phyloP scores from a whole-genome alignment of 768 basidiomycete genomes.

The Agrocybe pediades region DNA sequence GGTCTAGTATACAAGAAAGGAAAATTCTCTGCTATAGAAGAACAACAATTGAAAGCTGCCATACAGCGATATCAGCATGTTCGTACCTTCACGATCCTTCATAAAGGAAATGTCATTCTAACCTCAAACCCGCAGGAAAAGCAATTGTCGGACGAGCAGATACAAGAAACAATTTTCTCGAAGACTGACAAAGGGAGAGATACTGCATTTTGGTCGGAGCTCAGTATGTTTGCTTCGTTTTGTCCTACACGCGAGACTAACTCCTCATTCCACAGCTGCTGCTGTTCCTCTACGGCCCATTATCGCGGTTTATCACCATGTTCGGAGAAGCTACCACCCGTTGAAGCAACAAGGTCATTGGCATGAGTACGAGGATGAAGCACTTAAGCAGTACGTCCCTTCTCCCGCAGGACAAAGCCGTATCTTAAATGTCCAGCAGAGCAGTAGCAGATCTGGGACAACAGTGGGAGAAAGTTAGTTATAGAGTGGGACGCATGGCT shows the following conservation, averaged over 20 bases:
- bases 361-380: slow-evolving; percentile 63
- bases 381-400: slow-evolving; percentile 57
- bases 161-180: slow-evolving; percentile 69
- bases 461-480: slow-evolving; percentile 80
- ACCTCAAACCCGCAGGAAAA: slow-evolving; percentile 39
- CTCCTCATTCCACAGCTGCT: slow-evolving; percentile 44
- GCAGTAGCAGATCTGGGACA: slow-evolving; percentile 72
- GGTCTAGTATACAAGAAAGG: slow-evolving; percentile 88
- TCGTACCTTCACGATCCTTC: slow-evolving; percentile 27
- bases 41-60: slow-evolving; percentile 61
- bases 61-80: slow-evolving; percentile 66
- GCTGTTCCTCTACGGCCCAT: slow-evolving; percentile 78
- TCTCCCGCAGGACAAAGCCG: not conserved
- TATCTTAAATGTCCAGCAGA: slow-evolving; percentile 34
- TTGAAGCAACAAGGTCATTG: slow-evolving; percentile 71
- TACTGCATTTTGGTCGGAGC: slow-evolving; percentile 76
- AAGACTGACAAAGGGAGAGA: slow-evolving; percentile 62
- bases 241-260: slow-evolving; percentile 6
- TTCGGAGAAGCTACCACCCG: slow-evolving; percentile 71
- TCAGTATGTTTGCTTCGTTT: slow-evolving; percentile 50
- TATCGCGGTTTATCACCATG: slow-evolving; percentile 82
- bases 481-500: slow-evolving; percentile 70
- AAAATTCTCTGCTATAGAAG: slow-evolving; percentile 82
- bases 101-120: not conserved
- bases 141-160: slow-evolving; percentile 52